Percentiles rank a stretch among this genome's conserved stretches.
Conservation (phyloP, 2,329 filamentous ascomycete species). For the Pestalotiopsis fici region DNA sequence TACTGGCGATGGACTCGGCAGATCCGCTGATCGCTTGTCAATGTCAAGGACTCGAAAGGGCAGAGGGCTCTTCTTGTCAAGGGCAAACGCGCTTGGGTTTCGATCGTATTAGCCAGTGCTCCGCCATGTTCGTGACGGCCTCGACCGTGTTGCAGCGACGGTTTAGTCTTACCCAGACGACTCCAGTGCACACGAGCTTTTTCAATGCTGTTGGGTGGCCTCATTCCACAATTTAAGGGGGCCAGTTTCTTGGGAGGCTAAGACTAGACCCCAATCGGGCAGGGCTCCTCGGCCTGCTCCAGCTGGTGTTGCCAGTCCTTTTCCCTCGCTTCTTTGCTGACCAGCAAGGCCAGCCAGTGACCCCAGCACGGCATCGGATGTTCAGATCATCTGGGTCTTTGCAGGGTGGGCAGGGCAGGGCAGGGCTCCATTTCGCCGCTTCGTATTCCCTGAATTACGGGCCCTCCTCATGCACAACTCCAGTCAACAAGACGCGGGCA, state of each 20-base stretch:
- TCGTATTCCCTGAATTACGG: constrained; percentile 25
- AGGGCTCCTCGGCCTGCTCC: neutral
- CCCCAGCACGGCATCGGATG: constrained; percentile 5
- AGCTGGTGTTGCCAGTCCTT: neutral
- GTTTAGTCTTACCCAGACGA: neutral
- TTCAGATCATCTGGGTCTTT: constrained; percentile 6
- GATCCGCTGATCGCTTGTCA: neutral
- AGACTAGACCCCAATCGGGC: neutral
- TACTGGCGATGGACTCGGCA: neutral
- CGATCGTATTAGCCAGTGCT: constrained; percentile 7
- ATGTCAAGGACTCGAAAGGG: neutral
- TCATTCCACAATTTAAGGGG: neutral
- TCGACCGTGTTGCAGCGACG: constrained; percentile 1
- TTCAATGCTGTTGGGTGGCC: neutral
- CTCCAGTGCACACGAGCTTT: too few species aligned
- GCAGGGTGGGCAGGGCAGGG: constrained; percentile 3
- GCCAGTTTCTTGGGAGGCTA: neutral
- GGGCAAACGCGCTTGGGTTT: constrained; percentile 9
- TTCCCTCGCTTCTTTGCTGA: neutral
- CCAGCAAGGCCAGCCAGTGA: neutral
- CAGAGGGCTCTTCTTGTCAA: neutral
- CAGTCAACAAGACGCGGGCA: constrained; percentile 3
- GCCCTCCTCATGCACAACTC: constrained; percentile 12
- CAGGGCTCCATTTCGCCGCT: constrained; percentile 20
- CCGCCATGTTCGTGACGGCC: constrained; percentile 1